Evolutionary conservation across 2,329 filamentous ascomycete genomes (phyloP), one percentile per base, ranked within the genome.

Genomic region (Plenodomus tracheiphilus): DNA sequence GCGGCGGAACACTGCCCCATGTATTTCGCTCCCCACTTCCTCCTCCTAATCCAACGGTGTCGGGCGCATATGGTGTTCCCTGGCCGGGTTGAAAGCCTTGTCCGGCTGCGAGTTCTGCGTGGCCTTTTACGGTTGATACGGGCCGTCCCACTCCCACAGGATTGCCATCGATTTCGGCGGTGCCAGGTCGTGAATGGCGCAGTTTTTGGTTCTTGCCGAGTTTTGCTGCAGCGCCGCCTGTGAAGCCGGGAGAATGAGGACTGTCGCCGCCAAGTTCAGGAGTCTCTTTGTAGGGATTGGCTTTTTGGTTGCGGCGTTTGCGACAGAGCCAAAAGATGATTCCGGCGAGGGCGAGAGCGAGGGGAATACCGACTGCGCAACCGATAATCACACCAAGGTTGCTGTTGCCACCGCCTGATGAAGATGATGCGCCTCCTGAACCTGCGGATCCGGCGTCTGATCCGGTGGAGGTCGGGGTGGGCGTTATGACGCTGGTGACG

Each of bases 301-400:
- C 20, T 9, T 64, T 59, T 40, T 64, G 58, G 18, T 65, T 49
- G 25, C 53, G 53, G 30, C 62, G 67, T 53, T 69, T 70, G 47
- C 65, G 68, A 30, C 69, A 37, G 25, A 69, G 58, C 64, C 65
- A 72, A 45, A 64, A 20, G 10, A 71, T 39, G 16, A 71, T 65
- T 9, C 58, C 67, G 35, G 64, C 7, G 3, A 72, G 45, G 5
- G 62, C 63, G 25, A 72, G 58, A 7, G 47, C 66, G 38, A 72
- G 60, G 4, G 69, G 69, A 41, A 72, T 68, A 15, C 69, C 69
- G 34, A 72, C 69, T 10, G 69, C 67, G 42, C 63, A 68, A 40
- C 69, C 69, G n/a, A 71, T 50, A 16, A 72, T 71, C 9, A 71
- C 21, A 11, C 57, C 56, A 15, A 66, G 43, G 15, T 70, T 66